A percentile compares a stretch with the other conserved stretches of the same genome.
phyloP scores from a whole-genome alignment of 164 flowering plant species.

The Annona cherimola region DNA sequence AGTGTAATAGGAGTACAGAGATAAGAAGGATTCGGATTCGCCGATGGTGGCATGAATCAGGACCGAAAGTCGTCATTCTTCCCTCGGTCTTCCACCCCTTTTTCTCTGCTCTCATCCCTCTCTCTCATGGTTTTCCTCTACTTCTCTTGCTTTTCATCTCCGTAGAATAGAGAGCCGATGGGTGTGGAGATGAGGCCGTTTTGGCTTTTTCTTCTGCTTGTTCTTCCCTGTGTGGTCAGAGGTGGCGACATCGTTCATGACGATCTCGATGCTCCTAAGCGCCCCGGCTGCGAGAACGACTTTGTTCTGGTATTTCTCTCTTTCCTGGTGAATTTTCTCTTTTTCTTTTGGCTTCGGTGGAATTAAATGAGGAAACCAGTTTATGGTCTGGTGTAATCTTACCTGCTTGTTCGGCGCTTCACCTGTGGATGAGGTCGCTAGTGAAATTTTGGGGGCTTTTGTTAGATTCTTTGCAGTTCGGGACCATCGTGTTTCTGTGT shows the following conservation, averaged over 20 bases:
- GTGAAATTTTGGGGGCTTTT: not conserved
- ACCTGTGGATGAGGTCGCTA: not conserved
- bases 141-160: not conserved
- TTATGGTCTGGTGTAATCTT: constrained; percentile 10
- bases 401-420: constrained; percentile 20
- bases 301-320: constrained; percentile 63
- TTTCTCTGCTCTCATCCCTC: not conserved
- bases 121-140: not conserved
- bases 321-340: not conserved
- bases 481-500: not conserved
- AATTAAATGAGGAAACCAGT: constrained; percentile 4
- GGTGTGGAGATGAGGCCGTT: not conserved
- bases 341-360: not conserved
- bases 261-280: constrained; percentile 72
- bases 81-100: no score
- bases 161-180: not conserved
- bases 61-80: no score
- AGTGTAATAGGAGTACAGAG: no score
- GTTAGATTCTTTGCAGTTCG: not conserved
- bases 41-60: no score
- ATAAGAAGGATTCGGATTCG: no score
- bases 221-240: constrained; percentile 21
- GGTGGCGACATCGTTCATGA: constrained; percentile 85
- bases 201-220: not conserved
- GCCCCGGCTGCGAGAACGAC: constrained; percentile 85